These are phyloP conservation scores for Colletotrichum spaethianum DNA, from an alignment of 2,329 filamentous ascomycete genomes.

Conservation along the genomic window DNA sequence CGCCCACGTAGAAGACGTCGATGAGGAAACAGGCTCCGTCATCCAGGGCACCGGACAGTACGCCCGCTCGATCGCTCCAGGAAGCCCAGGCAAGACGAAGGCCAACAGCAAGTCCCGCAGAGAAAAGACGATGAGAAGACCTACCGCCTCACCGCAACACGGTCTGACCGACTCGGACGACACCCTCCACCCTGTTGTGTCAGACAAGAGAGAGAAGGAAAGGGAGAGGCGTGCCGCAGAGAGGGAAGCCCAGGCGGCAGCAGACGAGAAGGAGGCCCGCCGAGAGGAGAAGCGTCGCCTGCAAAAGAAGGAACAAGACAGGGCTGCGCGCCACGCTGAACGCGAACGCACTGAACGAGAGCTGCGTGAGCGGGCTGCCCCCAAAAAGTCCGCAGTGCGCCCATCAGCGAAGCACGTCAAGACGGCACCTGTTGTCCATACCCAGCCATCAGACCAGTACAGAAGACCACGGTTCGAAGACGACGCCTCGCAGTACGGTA, in stretches of 20 bases:
- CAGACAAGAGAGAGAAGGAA: constrained; percentile 50
- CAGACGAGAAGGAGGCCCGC: constrained; percentile 42
- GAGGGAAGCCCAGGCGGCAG: neutral
- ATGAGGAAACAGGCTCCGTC: constrained; percentile 64
- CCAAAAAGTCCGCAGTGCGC: constrained; percentile 45
- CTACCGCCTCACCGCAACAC: constrained; percentile 54
- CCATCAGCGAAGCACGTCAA: constrained; percentile 54
- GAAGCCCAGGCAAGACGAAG: constrained; percentile 61
- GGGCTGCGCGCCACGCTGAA: constrained; percentile 45
- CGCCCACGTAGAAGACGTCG: constrained; percentile 66
- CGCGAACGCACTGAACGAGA: constrained; percentile 45
- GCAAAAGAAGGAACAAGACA: constrained; percentile 44
- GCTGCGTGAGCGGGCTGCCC: constrained; percentile 41
- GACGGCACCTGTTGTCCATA: constrained; percentile 50
- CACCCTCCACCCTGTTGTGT: constrained; percentile 55
- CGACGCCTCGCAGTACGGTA: constrained; percentile 56
- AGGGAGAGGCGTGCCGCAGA: constrained; percentile 41
- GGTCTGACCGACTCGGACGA: constrained; percentile 60
- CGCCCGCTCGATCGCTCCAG: constrained; percentile 61
- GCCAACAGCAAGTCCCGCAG: constrained; percentile 67
- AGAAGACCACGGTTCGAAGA: constrained; percentile 48
- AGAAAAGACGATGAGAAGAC: constrained; percentile 53
- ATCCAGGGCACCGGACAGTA: constrained; percentile 58
- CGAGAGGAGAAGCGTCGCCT: constrained; percentile 45
- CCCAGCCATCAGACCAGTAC: constrained; percentile 39